These are phyloP conservation scores for Mortierella sp. DNA, from an alignment of 371 early-diverging fungal genomes.

Conservation along the genomic window DNA sequence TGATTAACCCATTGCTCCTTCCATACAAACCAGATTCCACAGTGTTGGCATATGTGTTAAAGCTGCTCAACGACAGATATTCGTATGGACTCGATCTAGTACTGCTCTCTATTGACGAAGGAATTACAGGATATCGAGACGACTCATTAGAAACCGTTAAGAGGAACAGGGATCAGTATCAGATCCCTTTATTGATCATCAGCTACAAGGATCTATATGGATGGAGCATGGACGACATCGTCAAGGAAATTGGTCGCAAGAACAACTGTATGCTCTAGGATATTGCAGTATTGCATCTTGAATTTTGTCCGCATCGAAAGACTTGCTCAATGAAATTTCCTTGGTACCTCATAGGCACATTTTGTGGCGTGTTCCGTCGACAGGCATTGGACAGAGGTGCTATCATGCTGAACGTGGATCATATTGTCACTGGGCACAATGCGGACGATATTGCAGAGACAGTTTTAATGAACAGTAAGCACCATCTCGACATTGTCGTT, in stretches of 20 bases:
- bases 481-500: background rate
- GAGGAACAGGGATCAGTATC: conserved; percentile 95
- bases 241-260: conserved; percentile 94
- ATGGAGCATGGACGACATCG: conserved; percentile 99
- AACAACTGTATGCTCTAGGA: conserved; percentile 87
- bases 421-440: conserved; percentile 99
- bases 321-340: background rate
- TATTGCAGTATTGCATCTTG: background rate
- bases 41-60: conserved; percentile 98
- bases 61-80: conserved; percentile 95
- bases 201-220: conserved; percentile 97
- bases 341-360: conserved; percentile 74
- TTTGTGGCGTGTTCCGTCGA: conserved; percentile 99
- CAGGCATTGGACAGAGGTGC: conserved; percentile 99
- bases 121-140: conserved; percentile 99
- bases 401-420: conserved; percentile 89
- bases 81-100: conserved; percentile 94
- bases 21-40: conserved; percentile 87
- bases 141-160: conserved; percentile 99
- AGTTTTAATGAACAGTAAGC: conserved; percentile 97
- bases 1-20: background rate
- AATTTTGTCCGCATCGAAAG: background rate
- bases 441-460: conserved; percentile 99
- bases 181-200: conserved; percentile 94
- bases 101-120: conserved; percentile 99